Conservation (phyloP, 208 protist species). For the Wallacemonas sp. region DNA sequence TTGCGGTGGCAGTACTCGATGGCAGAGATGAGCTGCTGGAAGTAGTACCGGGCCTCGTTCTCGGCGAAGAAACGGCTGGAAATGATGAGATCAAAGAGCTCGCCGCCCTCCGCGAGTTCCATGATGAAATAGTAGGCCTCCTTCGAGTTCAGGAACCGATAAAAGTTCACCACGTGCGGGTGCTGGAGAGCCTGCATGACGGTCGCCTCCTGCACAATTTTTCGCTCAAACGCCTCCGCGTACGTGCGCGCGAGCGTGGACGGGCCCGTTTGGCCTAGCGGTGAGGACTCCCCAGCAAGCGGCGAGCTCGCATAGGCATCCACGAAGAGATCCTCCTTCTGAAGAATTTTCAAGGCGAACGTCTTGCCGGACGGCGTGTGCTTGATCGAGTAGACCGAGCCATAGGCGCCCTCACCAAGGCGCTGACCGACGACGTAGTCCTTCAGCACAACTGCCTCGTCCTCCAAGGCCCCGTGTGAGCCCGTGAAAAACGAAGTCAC, state of each 20-base stretch:
- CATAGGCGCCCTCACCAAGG: slow-evolving; percentile 87
- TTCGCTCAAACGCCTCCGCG: slow-evolving; percentile 38
- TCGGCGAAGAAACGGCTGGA: slow-evolving; percentile 82
- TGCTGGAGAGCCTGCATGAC: slow-evolving; percentile 90
- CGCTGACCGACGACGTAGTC: slow-evolving; percentile 78
- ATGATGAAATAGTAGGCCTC: slow-evolving; percentile 89
- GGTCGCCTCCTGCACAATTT: slow-evolving; percentile 84
- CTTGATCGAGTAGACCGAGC: slow-evolving; percentile 82
- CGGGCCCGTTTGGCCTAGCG: background rate
- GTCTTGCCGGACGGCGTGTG: slow-evolving; percentile 74
- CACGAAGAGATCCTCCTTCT: slow-evolving; percentile 69
- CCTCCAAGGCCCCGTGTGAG: slow-evolving; percentile 43
- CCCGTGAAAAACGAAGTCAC: slow-evolving; percentile 69
- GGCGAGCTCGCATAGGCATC: background rate
- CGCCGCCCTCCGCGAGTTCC: slow-evolving; percentile 89
- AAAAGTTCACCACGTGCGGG: slow-evolving; percentile 85
- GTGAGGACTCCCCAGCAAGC: background rate
- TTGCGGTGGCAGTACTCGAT: slow-evolving; percentile 94
- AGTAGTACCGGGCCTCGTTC: slow-evolving; percentile 83
- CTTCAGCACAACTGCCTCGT: slow-evolving; percentile 67
- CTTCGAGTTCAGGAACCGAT: slow-evolving; percentile 86
- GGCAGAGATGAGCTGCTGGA: slow-evolving; percentile 94
- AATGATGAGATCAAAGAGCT: slow-evolving; percentile 95
- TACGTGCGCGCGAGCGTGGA: slow-evolving; percentile 7
- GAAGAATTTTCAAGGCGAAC: slow-evolving; percentile 88